Percentiles rank a stretch among this genome's conserved stretches.
Evolutionary conservation across 805 yeast species (phyloP).

Genomic region (Priceomyces haplophilus): DNA sequence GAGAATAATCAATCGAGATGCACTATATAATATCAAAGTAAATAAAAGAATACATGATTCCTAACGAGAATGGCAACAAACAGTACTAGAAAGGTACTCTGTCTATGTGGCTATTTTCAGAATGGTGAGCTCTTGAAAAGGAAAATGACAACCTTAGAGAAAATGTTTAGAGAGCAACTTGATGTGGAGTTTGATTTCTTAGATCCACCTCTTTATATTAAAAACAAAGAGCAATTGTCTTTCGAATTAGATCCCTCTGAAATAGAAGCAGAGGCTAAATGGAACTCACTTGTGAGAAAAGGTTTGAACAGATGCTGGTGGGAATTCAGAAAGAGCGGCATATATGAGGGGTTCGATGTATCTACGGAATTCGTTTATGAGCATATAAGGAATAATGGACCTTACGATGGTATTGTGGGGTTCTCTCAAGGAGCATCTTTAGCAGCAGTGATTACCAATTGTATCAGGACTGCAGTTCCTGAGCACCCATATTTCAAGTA

Average conservation of each 20-base stretch:
- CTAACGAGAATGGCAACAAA: background rate
- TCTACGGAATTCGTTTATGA: slow-evolving; percentile 23
- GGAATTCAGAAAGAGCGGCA: slow-evolving; percentile 17
- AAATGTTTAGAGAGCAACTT: slow-evolving; percentile 24
- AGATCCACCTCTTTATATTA: slow-evolving; percentile 30
- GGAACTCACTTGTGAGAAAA: slow-evolving; percentile 28
- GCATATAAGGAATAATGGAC: slow-evolving; percentile 34
- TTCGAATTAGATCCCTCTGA: slow-evolving; percentile 24
- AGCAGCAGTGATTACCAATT: slow-evolving; percentile 28
- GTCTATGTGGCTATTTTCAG: slow-evolving; percentile 41
- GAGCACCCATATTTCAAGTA: slow-evolving; percentile 24
- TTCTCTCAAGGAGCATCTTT: slow-evolving; percentile 44
- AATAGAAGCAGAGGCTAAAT: slow-evolving; percentile 25
- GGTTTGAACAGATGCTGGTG: slow-evolving; percentile 39
- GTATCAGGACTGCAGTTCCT: slow-evolving; percentile 20
- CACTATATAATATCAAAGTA: no score
- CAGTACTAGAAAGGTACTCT: slow-evolving; percentile 16
- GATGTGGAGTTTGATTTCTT: slow-evolving; percentile 29
- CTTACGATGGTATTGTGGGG: slow-evolving; percentile 41
- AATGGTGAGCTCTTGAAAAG: slow-evolving; percentile 31
- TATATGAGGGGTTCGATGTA: slow-evolving; percentile 27
- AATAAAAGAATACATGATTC: no score
- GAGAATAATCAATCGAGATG: no score
- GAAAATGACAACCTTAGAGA: slow-evolving; percentile 31
- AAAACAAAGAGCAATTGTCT: slow-evolving; percentile 24